These are phyloP conservation scores for Aspergillus neotritici DNA, from an alignment of 2,329 filamentous ascomycete genomes.

Conservation along the genomic window DNA sequence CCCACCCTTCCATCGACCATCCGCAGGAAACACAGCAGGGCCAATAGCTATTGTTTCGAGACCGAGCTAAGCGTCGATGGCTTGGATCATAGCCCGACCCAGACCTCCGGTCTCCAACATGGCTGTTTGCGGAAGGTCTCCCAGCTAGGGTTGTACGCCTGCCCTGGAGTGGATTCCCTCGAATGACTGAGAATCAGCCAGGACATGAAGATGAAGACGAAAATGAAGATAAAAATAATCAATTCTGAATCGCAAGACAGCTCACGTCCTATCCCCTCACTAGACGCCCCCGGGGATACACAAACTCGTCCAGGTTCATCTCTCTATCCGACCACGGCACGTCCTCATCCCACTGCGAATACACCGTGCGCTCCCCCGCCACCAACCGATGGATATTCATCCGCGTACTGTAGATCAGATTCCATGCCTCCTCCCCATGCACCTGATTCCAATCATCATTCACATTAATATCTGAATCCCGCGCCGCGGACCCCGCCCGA, in stretches of 20 bases:
- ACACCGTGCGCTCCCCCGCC: slow-evolving; percentile 12
- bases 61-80: no score
- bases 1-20: no score
- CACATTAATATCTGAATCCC: slow-evolving; percentile 25
- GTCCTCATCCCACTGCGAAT: slow-evolving; percentile 18
- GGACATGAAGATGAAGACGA: neutral
- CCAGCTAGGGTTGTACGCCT: neutral
- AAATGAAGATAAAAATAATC: neutral
- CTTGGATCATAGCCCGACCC: no score
- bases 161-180: neutral
- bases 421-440: slow-evolving; percentile 13
- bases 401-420: slow-evolving; percentile 22
- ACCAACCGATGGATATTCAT: slow-evolving; percentile 22
- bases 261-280: slow-evolving; percentile 1
- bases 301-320: slow-evolving; percentile 13
- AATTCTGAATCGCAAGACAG: neutral
- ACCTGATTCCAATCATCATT: slow-evolving; percentile 14
- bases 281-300: slow-evolving; percentile 18
- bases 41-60: no score
- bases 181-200: no score
- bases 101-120: no score
- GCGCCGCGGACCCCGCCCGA: slow-evolving; percentile 29
- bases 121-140: no score
- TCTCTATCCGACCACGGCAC: slow-evolving; percentile 17
- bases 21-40: no score